A percentile compares a stretch with the other conserved stretches of the same genome.
Evolutionary conservation across 345 rosid genomes (phyloP).

Genomic region (Clarkia xantiana): DNA sequence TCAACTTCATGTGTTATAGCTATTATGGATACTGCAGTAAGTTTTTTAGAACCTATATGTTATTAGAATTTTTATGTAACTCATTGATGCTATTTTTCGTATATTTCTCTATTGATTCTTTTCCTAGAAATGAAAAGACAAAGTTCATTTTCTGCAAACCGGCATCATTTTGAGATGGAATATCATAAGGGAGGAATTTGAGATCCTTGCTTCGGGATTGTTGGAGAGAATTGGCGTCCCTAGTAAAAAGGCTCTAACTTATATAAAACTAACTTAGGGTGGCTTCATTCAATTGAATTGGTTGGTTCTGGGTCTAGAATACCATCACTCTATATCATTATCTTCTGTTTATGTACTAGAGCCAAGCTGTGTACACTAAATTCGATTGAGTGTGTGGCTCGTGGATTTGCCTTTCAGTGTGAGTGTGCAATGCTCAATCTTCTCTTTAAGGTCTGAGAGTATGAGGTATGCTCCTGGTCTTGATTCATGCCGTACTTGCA

Average conservation of each 20-base stretch:
- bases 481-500: no score
- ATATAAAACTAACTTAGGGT: constrained; percentile 25
- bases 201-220: constrained; percentile 30
- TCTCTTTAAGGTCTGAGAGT: constrained; percentile 38
- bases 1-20: no score
- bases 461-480: constrained; percentile 24
- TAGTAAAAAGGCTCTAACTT: constrained; percentile 32
- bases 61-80: no score
- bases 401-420: constrained; percentile 55
- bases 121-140: no score
- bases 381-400: constrained; percentile 54
- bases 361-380: constrained; percentile 40
- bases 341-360: constrained; percentile 35
- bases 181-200: constrained; percentile 52
- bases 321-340: constrained; percentile 29
- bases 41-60: no score
- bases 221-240: constrained; percentile 29
- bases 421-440: constrained; percentile 61
- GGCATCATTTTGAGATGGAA: constrained; percentile 36
- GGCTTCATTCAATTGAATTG: constrained; percentile 38
- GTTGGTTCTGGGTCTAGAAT: constrained; percentile 59
- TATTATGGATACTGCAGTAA: no score
- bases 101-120: no score
- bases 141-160: no score
- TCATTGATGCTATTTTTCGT: no score